These are phyloP conservation scores for Aspergillus pseudoglaucus DNA, from an alignment of 2,329 filamentous ascomycete genomes.

Conservation along the genomic window DNA sequence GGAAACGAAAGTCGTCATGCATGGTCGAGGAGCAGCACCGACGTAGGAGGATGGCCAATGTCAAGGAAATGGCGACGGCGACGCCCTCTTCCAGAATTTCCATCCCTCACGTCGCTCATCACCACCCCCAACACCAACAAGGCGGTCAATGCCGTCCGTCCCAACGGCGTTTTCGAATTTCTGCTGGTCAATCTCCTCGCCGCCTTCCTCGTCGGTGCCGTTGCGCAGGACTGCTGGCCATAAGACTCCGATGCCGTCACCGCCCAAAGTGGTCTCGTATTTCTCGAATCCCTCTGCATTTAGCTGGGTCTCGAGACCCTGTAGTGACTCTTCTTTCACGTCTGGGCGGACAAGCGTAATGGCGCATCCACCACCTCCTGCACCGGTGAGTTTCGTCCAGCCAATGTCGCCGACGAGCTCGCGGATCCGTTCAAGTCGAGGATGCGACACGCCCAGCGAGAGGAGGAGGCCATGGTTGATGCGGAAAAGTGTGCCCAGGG, in stretches of 20 bases:
- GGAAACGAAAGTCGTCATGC: no score
- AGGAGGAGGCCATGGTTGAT: slow-evolving; percentile 91
- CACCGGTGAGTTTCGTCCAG: slow-evolving; percentile 96
- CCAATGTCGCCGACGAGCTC: slow-evolving; percentile 88
- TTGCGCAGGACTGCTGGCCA: slow-evolving; percentile 90
- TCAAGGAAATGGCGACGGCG: no score
- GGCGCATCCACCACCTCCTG: slow-evolving; percentile 90
- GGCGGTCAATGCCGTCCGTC: slow-evolving; percentile 73
- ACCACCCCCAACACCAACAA: slow-evolving; percentile 71
- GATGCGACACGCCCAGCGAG: slow-evolving; percentile 91
- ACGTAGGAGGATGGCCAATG: no score
- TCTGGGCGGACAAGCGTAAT: slow-evolving; percentile 80
- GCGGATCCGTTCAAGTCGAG: slow-evolving; percentile 81
- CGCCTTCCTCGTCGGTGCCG: slow-evolving; percentile 70
- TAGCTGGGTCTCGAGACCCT: slow-evolving; percentile 59
- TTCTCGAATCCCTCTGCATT: slow-evolving; percentile 68
- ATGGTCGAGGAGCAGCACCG: no score
- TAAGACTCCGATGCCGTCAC: slow-evolving; percentile 87
- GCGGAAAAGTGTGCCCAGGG: slow-evolving; percentile 79
- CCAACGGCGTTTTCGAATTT: slow-evolving; percentile 79
- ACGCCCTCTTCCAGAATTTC: slow-evolving; percentile 68
- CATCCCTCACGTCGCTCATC: slow-evolving; percentile 68
- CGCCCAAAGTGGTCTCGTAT: slow-evolving; percentile 84
- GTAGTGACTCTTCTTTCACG: slow-evolving; percentile 50
- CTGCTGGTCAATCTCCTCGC: slow-evolving; percentile 88